Base-by-base conservation (phyloP, 805 yeast species). In the Komagataella ulmi region DNA sequence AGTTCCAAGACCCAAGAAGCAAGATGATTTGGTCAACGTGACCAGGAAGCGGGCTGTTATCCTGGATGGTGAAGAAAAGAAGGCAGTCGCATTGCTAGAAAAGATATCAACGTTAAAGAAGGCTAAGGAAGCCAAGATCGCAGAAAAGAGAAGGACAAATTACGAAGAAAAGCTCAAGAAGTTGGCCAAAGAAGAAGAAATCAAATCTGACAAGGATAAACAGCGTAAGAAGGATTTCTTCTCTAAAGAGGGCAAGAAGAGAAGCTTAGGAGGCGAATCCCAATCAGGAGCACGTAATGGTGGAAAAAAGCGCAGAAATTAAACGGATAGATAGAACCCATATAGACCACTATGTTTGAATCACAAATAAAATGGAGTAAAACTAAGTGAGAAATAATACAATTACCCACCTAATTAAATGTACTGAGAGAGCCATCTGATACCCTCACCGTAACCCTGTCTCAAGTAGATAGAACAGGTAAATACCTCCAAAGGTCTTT, bases 381-480 rank as follows among this genome's bases (percentile, higher is more conserved):
- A 19, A 47, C 18, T 17, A 30, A 50, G 18, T 43, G 10, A 30
- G 40, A 30, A 10, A 30, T 14, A 7, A 21, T 19, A 30, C 40
- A 8, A 10, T 30, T 30, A 30, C 40, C 40, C 17, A n/a, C 12
- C 6, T 21, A n/a, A n/a, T 65, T 77, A 91, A 61, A 91, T 91
- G 71, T 86, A 91, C 73, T 93, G 96, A 55, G 97, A 88, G 65
- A 93, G 80, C 98, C 97, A 93, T 78, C 88, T 86, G 80, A 93
- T 89, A 56, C 96, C 99, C 62, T 93, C 98, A 55, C 96, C 95
- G 70, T 93, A 93, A 62, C 99, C 99, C 70, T 88, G 90, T 79
- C 98, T 88, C 96, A 90, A 86, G 52, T 90, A 97, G 58, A 93
- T 96, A 24, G 97, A 88, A 71, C 96, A 91, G 98, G 93, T 93